Conservation (phyloP, 2,329 filamentous ascomycete genomes). For the Neobulgaria alba region DNA sequence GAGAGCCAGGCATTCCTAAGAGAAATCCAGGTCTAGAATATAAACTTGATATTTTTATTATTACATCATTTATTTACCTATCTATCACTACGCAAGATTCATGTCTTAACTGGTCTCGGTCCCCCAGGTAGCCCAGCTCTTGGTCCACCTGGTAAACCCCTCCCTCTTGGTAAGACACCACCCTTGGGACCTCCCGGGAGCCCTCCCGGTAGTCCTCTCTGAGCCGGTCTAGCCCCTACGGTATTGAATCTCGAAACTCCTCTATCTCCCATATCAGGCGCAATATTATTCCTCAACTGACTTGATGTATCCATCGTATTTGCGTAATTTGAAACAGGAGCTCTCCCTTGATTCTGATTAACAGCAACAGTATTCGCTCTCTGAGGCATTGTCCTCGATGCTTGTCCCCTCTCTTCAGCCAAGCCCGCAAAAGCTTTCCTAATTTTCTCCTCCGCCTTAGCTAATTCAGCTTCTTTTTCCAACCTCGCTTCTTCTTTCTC, state of each 20-base stretch:
- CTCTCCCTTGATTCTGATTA: background rate
- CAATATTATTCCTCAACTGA: too few relatives aligned
- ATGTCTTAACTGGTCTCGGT: background rate
- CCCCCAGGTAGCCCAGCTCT: background rate
- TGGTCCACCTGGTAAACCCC: background rate
- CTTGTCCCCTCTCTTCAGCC: slow-evolving; percentile 6
- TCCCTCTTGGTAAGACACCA: background rate
- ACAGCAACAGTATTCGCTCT: background rate
- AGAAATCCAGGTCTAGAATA: slow-evolving; percentile 5
- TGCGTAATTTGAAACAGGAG: background rate
- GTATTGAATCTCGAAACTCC: background rate
- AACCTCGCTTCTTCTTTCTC: background rate
- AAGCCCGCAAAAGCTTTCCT: slow-evolving; percentile 10
- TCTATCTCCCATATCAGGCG: background rate
- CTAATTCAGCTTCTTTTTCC: slow-evolving; percentile 11
- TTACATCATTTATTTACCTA: too few relatives aligned
- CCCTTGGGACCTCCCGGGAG: background rate
- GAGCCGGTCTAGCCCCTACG: background rate
- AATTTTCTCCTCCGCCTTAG: slow-evolving; percentile 14
- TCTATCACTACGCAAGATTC: too few relatives aligned
- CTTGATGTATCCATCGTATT: background rate
- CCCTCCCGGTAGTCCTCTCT: background rate
- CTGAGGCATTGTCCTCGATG: background rate
- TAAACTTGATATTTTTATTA: too few relatives aligned
- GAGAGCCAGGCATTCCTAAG: slow-evolving; percentile 43